Conservation (phyloP, 140 eudicot species). For the Stevia rebaudiana region DNA sequence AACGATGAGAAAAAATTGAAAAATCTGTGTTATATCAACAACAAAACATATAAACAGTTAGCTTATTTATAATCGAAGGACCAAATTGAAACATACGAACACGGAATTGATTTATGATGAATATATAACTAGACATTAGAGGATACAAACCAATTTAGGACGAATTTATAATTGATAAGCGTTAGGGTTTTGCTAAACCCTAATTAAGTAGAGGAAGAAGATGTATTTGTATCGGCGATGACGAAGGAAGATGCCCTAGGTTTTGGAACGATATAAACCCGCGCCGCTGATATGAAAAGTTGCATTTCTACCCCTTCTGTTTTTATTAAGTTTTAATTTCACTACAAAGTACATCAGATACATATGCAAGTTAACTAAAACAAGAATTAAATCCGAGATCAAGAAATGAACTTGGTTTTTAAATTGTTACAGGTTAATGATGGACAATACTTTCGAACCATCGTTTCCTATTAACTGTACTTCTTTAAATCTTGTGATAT, state of each 20-base stretch:
- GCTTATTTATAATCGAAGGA: not conserved
- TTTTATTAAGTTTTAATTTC: slow-evolving; percentile 1
- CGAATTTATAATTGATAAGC: not conserved
- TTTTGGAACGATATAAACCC: slow-evolving; percentile 25
- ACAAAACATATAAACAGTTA: not conserved
- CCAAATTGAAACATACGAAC: not conserved
- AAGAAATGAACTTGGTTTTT: too few species aligned
- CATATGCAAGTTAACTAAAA: too few species aligned
- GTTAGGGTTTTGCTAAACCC: slow-evolving; percentile 33
- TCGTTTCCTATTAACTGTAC: too few species aligned
- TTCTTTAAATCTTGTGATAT: too few species aligned
- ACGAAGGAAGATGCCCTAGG: slow-evolving; percentile 21
- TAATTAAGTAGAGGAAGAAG: not conserved
- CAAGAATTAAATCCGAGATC: too few species aligned
- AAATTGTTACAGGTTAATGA: too few species aligned
- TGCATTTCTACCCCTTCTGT: slow-evolving; percentile 11
- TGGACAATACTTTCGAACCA: too few species aligned
- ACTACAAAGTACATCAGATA: not conserved
- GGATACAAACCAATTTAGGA: slow-evolving; percentile 13
- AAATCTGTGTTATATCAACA: slow-evolving; percentile 5
- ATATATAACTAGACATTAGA: not conserved
- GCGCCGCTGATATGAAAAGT: slow-evolving; percentile 21
- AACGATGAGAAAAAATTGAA: not conserved
- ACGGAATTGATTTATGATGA: not conserved
- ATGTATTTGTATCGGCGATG: slow-evolving; percentile 10